Conservation (phyloP, 345 rosid genomes). For the Melaleuca quinquenervia region DNA sequence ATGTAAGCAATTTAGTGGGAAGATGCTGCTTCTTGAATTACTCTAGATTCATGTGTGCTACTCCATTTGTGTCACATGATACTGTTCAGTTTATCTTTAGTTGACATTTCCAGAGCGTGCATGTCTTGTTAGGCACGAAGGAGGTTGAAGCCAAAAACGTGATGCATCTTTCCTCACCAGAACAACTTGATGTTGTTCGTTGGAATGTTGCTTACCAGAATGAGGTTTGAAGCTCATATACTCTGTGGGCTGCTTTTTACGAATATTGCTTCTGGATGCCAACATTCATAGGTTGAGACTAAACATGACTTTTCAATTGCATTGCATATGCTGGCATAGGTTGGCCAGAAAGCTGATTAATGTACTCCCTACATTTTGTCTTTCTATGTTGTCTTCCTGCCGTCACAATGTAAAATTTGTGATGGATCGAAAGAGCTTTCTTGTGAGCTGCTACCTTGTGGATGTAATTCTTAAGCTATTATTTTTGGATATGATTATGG, state of each 20-base stretch:
- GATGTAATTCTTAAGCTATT: neutral
- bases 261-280: neutral
- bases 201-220: slow-evolving; percentile 86
- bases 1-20: neutral
- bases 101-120: neutral
- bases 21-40: neutral
- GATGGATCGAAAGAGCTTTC: neutral
- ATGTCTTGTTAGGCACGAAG: slow-evolving; percentile 10
- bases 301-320: neutral
- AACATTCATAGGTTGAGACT: neutral
- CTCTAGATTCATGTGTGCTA: neutral
- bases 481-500: neutral
- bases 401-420: neutral
- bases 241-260: neutral
- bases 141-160: slow-evolving; percentile 65
- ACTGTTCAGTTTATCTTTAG: neutral
- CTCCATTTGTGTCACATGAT: neutral
- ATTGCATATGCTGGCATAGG: neutral
- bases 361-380: neutral
- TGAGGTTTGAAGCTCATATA: slow-evolving; percentile 42
- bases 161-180: slow-evolving; percentile 45
- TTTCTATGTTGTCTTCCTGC: neutral
- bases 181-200: slow-evolving; percentile 52
- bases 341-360: neutral
- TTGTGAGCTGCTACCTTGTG: neutral